Percentiles rank a stretch among this genome's conserved stretches.
phyloP scores from a whole-genome alignment of 2,329 filamentous ascomycete genomes.

The Monosporascus cannonballus region DNA sequence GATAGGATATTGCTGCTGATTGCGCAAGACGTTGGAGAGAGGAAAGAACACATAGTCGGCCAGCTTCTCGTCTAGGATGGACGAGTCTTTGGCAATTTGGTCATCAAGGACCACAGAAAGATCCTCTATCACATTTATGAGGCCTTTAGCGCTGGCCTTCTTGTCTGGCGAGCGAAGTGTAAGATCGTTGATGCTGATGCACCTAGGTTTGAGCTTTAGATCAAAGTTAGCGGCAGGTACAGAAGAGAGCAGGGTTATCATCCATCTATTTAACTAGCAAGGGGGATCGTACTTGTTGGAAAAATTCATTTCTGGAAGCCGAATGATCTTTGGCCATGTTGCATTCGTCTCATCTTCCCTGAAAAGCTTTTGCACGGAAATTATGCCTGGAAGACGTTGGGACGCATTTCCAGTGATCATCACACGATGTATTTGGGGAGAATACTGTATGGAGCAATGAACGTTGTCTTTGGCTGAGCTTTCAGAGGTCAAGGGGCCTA shows the following conservation, averaged over 20 bases:
- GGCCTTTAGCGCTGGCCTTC: constrained; percentile 33
- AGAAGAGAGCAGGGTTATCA: not conserved
- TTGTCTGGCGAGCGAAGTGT: constrained; percentile 43
- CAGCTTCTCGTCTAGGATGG: constrained; percentile 67
- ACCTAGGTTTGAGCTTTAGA: constrained; percentile 55
- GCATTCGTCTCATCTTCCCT: constrained; percentile 6
- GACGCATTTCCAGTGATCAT: not conserved
- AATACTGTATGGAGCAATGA: not conserved
- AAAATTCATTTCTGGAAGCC: constrained; percentile 23
- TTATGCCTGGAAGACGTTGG: not conserved
- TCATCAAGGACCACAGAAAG: constrained; percentile 40
- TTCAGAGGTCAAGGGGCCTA: no score
- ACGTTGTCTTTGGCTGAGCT: no score
- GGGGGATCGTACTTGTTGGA: constrained; percentile 21
- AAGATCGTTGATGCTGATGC: constrained; percentile 53
- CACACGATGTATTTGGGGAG: not conserved
- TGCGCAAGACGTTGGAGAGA: constrained; percentile 76
- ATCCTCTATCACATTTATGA: constrained; percentile 39
- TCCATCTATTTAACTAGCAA: not conserved
- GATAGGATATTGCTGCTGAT: constrained; percentile 65
- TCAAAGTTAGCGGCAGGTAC: constrained; percentile 4
- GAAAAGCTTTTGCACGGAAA: not conserved
- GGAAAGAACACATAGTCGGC: constrained; percentile 96
- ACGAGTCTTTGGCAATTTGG: constrained; percentile 36
- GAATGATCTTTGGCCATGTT: constrained; percentile 19